A percentile compares a stretch with the other conserved stretches of the same genome.
phyloP scores from a whole-genome alignment of 768 basidiomycete genomes.

The Tylopilus vinaceipallidus region DNA sequence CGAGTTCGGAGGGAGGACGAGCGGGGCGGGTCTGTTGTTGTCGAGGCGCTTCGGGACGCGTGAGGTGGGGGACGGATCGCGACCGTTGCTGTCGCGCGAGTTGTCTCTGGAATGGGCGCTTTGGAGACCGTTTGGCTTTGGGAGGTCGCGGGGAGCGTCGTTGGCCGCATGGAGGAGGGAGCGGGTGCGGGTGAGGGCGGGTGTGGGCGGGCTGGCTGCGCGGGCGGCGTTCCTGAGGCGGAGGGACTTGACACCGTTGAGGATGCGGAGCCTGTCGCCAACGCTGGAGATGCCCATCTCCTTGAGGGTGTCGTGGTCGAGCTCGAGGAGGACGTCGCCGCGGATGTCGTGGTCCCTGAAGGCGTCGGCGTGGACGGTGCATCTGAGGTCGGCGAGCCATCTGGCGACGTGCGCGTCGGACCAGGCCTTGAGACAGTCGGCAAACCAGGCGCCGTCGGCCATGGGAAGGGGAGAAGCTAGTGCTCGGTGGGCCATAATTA shows the following conservation, averaged over 20 bases:
- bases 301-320: conserved; percentile 82
- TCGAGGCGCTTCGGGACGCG: conserved; percentile 50
- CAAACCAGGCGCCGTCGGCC: too few species aligned
- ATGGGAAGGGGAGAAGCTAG: neutral
- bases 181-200: neutral
- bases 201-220: too few species aligned
- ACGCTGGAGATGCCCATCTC: conserved; percentile 91
- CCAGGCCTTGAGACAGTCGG: conserved; percentile 71
- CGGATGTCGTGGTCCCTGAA: conserved; percentile 90
- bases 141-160: neutral
- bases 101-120: conserved; percentile 21
- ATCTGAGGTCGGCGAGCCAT: conserved; percentile 81
- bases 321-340: conserved; percentile 86
- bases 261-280: conserved; percentile 86
- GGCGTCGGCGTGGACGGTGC: conserved; percentile 57
- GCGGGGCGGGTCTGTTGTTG: conserved; percentile 71
- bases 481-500: too few species aligned
- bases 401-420: conserved; percentile 63
- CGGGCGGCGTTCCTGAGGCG: conserved; percentile 55
- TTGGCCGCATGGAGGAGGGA: neutral
- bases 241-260: conserved; percentile 80
- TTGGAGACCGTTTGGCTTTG: conserved; percentile 5
- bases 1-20: conserved; percentile 62
- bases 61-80: conserved; percentile 28
- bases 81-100: conserved; percentile 18